A percentile compares a stretch with the other conserved stretches of the same genome.
These are phyloP conservation scores for Aquilaria yunnanensis DNA, from an alignment of 345 rosid species.

Conservation along the genomic window DNA sequence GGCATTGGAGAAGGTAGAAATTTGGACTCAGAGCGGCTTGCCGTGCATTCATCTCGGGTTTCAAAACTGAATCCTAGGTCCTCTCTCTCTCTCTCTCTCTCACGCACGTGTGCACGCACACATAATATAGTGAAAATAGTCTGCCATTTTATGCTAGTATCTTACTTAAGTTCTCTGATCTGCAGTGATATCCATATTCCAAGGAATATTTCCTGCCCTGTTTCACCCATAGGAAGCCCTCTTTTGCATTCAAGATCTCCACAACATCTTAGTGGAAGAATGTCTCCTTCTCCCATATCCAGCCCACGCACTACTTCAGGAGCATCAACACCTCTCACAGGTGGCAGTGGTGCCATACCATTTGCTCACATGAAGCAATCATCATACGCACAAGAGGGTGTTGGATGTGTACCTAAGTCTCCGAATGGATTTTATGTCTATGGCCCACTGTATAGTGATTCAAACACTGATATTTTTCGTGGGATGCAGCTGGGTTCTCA, in stretches of 20 bases:
- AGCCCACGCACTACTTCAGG: constrained; percentile 58
- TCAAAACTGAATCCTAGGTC: constrained; percentile 34
- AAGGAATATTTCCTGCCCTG: constrained; percentile 56
- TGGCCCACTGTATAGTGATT: constrained; percentile 30
- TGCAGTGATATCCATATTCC: constrained; percentile 42
- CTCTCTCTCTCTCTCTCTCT: constrained; percentile 19
- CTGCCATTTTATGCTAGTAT: not conserved
- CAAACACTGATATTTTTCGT: constrained; percentile 35
- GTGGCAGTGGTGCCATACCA: constrained; percentile 44
- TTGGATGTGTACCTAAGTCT: constrained; percentile 33
- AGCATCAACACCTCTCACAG: constrained; percentile 52
- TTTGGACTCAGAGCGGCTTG: constrained; percentile 46
- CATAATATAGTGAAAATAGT: not conserved
- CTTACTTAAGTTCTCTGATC: constrained; percentile 14
- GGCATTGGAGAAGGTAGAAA: constrained; percentile 37
- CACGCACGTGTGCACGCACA: not conserved
- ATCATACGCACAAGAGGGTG: constrained; percentile 38
- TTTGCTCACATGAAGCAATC: constrained; percentile 38
- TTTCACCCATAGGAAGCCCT: constrained; percentile 62
- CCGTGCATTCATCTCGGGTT: constrained; percentile 48
- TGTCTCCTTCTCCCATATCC: constrained; percentile 61
- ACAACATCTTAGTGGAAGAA: constrained; percentile 43
- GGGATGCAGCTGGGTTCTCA: constrained; percentile 40
- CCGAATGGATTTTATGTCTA: constrained; percentile 25
- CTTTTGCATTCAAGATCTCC: constrained; percentile 48